These are phyloP conservation scores for Xylaria sp. DNA, from an alignment of 2,329 filamentous ascomycete genomes.

Conservation along the genomic window DNA sequence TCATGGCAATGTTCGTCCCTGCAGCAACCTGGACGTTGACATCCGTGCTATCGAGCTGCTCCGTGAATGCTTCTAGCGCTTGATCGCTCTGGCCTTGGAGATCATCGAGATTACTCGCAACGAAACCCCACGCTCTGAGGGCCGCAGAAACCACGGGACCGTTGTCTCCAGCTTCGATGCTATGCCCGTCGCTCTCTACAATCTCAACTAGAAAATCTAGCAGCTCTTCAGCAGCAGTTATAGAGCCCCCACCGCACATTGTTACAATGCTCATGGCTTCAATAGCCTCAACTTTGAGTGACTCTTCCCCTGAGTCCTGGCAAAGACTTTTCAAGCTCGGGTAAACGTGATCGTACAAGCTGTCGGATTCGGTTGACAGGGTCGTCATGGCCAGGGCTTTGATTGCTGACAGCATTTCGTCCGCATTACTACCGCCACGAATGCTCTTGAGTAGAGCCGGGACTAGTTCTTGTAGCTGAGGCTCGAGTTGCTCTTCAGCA, in stretches of 20 bases:
- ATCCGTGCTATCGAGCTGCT: constrained; percentile 82
- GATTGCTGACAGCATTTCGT: constrained; percentile 75
- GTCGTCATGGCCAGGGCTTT: constrained; percentile 77
- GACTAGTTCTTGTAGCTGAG: constrained; percentile 69
- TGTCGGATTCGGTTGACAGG: constrained; percentile 72
- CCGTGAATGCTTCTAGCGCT: constrained; percentile 82
- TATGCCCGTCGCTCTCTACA: constrained; percentile 79
- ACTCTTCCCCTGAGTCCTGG: constrained; percentile 71
- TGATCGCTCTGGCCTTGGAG: constrained; percentile 75
- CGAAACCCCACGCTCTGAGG: constrained; percentile 80
- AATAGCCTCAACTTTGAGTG: constrained; percentile 76
- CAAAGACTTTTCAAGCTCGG: constrained; percentile 69
- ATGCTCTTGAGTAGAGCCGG: constrained; percentile 75
- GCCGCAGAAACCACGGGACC: constrained; percentile 77
- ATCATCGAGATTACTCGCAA: constrained; percentile 81
- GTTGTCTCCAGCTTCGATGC: constrained; percentile 76
- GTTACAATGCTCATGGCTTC: constrained; percentile 76
- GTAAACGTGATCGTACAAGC: constrained; percentile 71
- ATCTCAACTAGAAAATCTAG: constrained; percentile 83
- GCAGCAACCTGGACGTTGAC: constrained; percentile 79
- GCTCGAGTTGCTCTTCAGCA: constrained; percentile 69
- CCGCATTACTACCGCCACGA: constrained; percentile 72
- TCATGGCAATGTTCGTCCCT: constrained; percentile 81
- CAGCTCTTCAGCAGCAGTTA: constrained; percentile 73
- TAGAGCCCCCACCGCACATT: constrained; percentile 78